Conservation (phyloP, 768 basidiomycete species). For the Gloeopeniophorella convolvens region DNA sequence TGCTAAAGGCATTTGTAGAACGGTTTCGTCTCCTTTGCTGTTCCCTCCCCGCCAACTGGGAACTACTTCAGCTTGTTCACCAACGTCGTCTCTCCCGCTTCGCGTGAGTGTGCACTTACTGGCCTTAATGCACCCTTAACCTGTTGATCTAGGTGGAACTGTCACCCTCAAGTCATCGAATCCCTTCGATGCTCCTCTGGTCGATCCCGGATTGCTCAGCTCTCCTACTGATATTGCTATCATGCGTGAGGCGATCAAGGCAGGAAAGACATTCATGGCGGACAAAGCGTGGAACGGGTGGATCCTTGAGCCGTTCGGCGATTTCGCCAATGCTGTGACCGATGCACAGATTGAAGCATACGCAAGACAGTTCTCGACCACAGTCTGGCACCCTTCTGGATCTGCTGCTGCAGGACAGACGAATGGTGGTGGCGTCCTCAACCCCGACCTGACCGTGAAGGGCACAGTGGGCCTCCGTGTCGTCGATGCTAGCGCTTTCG, state of each 20-base stretch:
- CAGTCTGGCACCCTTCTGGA: conserved; percentile 7
- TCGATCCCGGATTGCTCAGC: conserved; percentile 43
- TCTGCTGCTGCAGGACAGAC: conserved; percentile 1
- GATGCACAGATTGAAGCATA: conserved; percentile 15
- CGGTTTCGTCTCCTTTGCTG: conserved; percentile 4
- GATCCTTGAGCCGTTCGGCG: conserved; percentile 21
- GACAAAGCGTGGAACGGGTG: conserved; percentile 28
- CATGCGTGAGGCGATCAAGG: conserved; percentile 27
- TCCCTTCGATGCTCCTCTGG: conserved; percentile 41
- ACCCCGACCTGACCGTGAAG: conserved; percentile 19
- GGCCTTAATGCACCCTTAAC: no score
- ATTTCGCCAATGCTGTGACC: conserved; percentile 11
- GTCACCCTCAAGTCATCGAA: conserved; percentile 36
- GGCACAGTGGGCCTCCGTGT: conserved; percentile 14
- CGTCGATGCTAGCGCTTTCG: no score
- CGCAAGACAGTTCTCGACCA: neutral
- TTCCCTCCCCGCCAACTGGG: neutral
- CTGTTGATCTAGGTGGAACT: conserved; percentile 30
- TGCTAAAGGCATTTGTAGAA: neutral
- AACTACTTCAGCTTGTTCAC: conserved; percentile 8
- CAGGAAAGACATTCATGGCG: conserved; percentile 24
- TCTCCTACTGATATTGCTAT: conserved; percentile 29
- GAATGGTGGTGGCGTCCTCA: conserved; percentile 5
- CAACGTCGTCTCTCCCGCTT: conserved; percentile 9
- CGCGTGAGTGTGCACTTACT: no score